Percentiles rank a stretch among this genome's conserved stretches.
These are phyloP conservation scores for Ananas comosus DNA, from an alignment of 176 grass and related monocot genomes.

Conservation along the genomic window DNA sequence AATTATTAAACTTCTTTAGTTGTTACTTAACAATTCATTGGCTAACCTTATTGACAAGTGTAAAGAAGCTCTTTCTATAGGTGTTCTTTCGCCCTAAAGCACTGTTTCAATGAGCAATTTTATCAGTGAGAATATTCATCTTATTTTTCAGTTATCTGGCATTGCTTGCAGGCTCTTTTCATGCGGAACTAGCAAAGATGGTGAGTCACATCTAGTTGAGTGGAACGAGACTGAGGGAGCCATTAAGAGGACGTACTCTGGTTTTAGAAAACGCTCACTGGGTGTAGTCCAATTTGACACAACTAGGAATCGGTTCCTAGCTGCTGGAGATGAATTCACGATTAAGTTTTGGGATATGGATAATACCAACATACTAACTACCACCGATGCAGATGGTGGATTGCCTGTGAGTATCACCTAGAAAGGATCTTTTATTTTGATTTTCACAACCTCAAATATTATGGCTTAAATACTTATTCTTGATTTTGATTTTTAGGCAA, in stretches of 20 bases:
- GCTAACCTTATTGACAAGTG: no score
- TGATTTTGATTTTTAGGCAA: slow-evolving; percentile 47
- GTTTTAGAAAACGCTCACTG: slow-evolving; percentile 78
- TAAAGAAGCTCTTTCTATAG: not conserved
- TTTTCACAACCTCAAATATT: slow-evolving; percentile 5
- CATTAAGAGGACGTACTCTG: slow-evolving; percentile 85
- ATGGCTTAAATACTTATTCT: not conserved
- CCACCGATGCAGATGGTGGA: slow-evolving; percentile 75
- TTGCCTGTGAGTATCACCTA: slow-evolving; percentile 52
- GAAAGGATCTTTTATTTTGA: slow-evolving; percentile 3
- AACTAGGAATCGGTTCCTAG: slow-evolving; percentile 78
- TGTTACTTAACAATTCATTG: not conserved
- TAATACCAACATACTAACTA: slow-evolving; percentile 70
- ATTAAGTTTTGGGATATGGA: slow-evolving; percentile 99
- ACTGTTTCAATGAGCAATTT: no score
- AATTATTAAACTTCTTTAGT: not conserved
- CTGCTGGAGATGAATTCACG: slow-evolving; percentile 93
- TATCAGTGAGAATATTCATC: no score
- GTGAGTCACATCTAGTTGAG: slow-evolving; percentile 93
- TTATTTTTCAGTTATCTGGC: not conserved
- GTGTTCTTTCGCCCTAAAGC: not conserved
- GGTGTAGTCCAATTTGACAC: slow-evolving; percentile 98
- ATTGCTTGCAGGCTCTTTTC: slow-evolving; percentile 66
- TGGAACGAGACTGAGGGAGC: slow-evolving; percentile 98
- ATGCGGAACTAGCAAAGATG: slow-evolving; percentile 96